Evolutionary conservation across 2,329 filamentous ascomycete species (phyloP).

Genomic region (Penicillium thymicola): DNA sequence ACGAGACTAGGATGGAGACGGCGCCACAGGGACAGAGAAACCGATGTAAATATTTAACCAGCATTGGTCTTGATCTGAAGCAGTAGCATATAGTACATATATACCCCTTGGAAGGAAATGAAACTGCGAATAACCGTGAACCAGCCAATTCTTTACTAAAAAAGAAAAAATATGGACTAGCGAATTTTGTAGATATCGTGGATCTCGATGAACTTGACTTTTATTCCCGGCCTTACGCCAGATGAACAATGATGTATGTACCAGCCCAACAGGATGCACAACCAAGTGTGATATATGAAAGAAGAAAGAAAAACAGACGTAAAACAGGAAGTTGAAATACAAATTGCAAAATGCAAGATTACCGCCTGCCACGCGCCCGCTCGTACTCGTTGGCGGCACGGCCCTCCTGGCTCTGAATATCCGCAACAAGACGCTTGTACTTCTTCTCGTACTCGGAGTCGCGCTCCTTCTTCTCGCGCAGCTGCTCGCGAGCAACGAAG

Average conservation of each 20-base stretch:
- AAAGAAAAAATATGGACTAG: background rate
- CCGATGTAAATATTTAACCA: conserved; percentile 50
- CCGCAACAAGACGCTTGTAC: conserved; percentile 83
- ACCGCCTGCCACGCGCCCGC: conserved; percentile 68
- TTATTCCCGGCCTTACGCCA: conserved; percentile 24
- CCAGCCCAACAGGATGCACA: conserved; percentile 13
- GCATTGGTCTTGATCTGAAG: conserved; percentile 48
- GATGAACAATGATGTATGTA: conserved; percentile 18
- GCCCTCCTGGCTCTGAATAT: conserved; percentile 94
- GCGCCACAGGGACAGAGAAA: conserved; percentile 40
- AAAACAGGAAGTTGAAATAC: conserved; percentile 3
- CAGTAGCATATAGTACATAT: conserved; percentile 38
- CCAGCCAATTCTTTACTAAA: background rate
- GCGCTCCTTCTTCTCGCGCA: conserved; percentile 87
- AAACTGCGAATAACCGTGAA: background rate
- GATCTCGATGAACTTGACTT: conserved; percentile 16
- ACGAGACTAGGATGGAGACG: conserved; percentile 47
- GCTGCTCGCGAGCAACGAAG: conserved; percentile 86
- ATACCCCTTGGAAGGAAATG: background rate
- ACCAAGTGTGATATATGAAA: conserved; percentile 8
- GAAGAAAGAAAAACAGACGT: conserved; percentile 2
- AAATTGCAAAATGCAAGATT: conserved; percentile 13
- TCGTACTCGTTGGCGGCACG: conserved; percentile 84
- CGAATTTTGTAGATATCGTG: background rate
- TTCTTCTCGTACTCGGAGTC: conserved; percentile 96